Conservation (phyloP, 768 basidiomycete genomes). For the Phlebiopsis gigantea region DNA sequence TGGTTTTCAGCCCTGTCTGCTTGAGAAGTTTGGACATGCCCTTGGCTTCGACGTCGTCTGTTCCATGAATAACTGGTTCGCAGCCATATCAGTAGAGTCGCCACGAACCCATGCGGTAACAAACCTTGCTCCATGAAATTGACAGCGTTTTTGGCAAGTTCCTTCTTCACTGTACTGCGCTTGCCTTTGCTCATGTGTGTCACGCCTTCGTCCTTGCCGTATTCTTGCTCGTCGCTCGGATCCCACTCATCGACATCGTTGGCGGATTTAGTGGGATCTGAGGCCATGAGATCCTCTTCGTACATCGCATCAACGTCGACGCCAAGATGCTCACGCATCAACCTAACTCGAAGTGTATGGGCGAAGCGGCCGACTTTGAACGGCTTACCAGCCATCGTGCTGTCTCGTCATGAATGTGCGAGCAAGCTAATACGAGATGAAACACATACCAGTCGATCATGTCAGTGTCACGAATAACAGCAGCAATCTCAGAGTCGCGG, state of each 20-base stretch:
- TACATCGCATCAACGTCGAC: conserved; percentile 87
- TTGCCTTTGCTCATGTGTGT: conserved; percentile 18
- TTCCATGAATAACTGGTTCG: conserved; percentile 35
- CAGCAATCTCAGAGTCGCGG: conserved; percentile 92
- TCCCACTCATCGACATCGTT: conserved; percentile 64
- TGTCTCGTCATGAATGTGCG: conserved; percentile 24
- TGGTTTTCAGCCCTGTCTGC: conserved; percentile 39
- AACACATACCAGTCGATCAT: conserved; percentile 79
- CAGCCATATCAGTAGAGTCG: not conserved
- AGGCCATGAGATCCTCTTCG: conserved; percentile 64
- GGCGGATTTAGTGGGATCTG: conserved; percentile 44
- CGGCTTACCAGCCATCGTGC: conserved; percentile 90
- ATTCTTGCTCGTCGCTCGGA: conserved; percentile 63
- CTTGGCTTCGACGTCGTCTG: conserved; percentile 33
- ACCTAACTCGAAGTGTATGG: conserved; percentile 84
- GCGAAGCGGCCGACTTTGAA: conserved; percentile 97
- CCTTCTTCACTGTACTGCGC: conserved; percentile 16
- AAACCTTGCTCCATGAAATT: conserved; percentile 50
- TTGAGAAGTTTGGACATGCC: conserved; percentile 32
- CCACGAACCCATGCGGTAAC: not conserved
- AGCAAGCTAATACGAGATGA: not conserved
- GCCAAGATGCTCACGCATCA: conserved; percentile 97
- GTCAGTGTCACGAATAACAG: conserved; percentile 93
- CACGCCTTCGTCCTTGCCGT: conserved; percentile 37
- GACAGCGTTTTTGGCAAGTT: conserved; percentile 29